phyloP scores from a whole-genome alignment of 768 basidiomycete species.

The Russula emetica region DNA sequence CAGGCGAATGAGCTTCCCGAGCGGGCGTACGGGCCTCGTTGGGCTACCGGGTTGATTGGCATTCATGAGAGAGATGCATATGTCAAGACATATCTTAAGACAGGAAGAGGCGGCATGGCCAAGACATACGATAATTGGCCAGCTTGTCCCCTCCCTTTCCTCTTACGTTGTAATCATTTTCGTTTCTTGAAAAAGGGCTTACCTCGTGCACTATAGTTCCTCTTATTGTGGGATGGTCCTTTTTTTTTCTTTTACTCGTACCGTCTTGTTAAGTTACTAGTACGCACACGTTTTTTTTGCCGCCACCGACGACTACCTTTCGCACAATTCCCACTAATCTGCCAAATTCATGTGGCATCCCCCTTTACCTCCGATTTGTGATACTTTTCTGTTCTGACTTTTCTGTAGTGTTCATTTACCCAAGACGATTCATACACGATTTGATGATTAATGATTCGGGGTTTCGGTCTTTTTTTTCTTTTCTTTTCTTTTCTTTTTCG shows the following conservation, averaged over 20 bases:
- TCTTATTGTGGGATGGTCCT: neutral
- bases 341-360: neutral
- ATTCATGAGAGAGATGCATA: neutral
- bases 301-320: neutral
- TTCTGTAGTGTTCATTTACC: neutral
- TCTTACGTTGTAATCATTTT: neutral
- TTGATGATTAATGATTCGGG: conserved; percentile 6
- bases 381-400: too few species aligned
- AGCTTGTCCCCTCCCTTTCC: neutral
- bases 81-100: neutral
- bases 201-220: neutral
- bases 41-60: conserved; percentile 10
- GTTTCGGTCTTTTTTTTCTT: neutral
- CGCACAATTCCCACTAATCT: neutral
- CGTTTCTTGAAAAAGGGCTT: conserved; percentile 13
- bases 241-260: neutral
- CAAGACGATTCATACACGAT: neutral
- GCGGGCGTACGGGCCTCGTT: conserved; percentile 12
- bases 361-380: neutral
- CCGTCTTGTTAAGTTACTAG: conserved; percentile 12
- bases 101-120: neutral
- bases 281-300: neutral
- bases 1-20: conserved; percentile 28
- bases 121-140: neutral
- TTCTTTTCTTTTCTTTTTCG: neutral